A percentile compares a stretch with the other conserved stretches of the same genome.
Conservation (phyloP, 345 rosid species). For the Populus deltoides region DNA sequence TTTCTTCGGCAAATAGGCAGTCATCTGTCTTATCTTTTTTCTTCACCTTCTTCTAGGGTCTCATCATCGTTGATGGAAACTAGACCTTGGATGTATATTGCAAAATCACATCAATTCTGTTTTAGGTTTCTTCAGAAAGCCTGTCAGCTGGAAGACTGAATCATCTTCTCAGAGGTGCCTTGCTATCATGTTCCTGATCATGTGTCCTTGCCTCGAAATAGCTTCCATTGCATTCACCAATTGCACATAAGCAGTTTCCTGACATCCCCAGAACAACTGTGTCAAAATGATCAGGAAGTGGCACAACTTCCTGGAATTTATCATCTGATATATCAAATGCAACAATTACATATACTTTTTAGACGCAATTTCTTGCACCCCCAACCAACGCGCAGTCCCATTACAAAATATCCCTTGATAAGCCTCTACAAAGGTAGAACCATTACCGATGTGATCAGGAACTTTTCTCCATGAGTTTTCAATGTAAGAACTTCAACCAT, state of each 20-base stretch:
- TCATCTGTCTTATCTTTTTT: neutral
- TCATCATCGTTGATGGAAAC: neutral
- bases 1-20: no score
- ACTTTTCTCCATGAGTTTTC: constrained; percentile 25
- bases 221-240: constrained; percentile 17
- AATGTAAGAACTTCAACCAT: constrained; percentile 19
- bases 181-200: constrained; percentile 17
- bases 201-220: constrained; percentile 34
- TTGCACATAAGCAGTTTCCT: constrained; percentile 27
- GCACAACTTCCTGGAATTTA: constrained; percentile 15
- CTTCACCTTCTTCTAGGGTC: neutral
- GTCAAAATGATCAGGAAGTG: neutral
- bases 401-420: constrained; percentile 22
- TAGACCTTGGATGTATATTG: neutral
- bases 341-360: constrained; percentile 6
- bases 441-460: constrained; percentile 9
- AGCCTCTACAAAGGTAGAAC: neutral
- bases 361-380: neutral
- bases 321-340: constrained; percentile 32
- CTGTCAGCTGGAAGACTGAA: constrained; percentile 19
- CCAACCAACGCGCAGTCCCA: constrained; percentile 31
- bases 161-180: constrained; percentile 26
- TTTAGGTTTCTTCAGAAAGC: neutral
- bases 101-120: neutral
- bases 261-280: constrained; percentile 7